These are phyloP conservation scores for Termitomyces sp. DNA, from an alignment of 768 basidiomycete species.

Conservation along the genomic window DNA sequence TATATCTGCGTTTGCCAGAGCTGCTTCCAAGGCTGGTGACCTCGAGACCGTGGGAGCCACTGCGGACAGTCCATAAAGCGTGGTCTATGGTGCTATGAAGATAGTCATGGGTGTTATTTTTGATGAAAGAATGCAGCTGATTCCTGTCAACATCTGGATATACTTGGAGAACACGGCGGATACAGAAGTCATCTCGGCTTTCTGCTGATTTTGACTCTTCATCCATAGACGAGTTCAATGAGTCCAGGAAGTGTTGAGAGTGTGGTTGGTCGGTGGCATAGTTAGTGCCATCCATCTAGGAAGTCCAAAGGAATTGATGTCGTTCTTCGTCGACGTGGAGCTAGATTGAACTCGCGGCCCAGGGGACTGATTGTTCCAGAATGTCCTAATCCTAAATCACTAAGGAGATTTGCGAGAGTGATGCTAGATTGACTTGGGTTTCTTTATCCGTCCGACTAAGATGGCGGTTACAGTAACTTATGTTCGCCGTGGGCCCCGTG, in stretches of 20 bases:
- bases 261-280: background rate
- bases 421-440: background rate
- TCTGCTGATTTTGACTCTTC: background rate
- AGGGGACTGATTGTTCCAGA: background rate
- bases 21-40: background rate
- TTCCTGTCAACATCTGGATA: background rate
- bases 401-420: background rate
- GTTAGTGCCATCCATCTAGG: background rate
- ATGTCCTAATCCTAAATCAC: background rate
- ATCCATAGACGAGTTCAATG: background rate
- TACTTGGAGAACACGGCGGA: background rate
- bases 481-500: background rate
- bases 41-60: background rate
- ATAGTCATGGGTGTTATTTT: background rate
- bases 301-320: background rate
- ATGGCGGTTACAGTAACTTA: background rate
- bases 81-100: background rate
- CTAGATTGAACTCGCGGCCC: background rate
- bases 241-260: background rate
- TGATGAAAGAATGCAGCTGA: background rate
- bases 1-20: conserved; percentile 3
- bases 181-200: background rate
- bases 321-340: background rate
- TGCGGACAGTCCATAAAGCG: background rate
- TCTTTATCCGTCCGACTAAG: background rate